Conservation (phyloP, 306 rosid genomes). For the Trifolium repens region DNA sequence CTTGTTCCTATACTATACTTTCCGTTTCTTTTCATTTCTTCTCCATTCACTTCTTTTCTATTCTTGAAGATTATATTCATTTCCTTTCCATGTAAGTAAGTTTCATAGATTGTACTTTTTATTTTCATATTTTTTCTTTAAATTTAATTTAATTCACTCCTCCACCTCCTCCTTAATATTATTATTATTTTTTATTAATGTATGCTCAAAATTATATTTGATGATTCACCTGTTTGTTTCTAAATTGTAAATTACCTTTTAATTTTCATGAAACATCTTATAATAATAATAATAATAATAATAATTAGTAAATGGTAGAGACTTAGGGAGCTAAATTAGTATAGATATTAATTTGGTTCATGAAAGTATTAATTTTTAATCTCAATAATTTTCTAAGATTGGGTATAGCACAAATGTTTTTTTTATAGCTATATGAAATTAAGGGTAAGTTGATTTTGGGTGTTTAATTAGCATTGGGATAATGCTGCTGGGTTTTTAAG, state of each 20-base stretch:
- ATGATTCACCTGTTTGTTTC: neutral
- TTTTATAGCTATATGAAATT: neutral
- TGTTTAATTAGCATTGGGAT: slow-evolving; percentile 7
- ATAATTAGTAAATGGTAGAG: neutral
- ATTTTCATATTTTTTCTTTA: neutral
- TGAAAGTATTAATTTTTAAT: slow-evolving; percentile 14
- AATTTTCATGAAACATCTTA: slow-evolving; percentile 1
- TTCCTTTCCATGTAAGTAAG: slow-evolving; percentile 41
- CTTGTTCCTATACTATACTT: neutral
- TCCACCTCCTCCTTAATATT: slow-evolving; percentile 8
- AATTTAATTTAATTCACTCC: neutral
- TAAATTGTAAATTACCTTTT: neutral
- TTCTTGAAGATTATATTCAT: neutral
- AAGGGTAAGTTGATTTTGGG: slow-evolving; percentile 7
- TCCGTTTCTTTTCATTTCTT: neutral
- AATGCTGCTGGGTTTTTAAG: slow-evolving; percentile 23
- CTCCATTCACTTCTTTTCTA: neutral
- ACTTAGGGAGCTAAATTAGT: slow-evolving; percentile 15
- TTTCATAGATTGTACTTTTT: slow-evolving; percentile 21
- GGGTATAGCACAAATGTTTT: neutral
- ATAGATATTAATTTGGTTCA: neutral
- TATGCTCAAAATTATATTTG: slow-evolving; percentile 11
- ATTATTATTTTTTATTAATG: neutral
- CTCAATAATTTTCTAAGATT: neutral
- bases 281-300: neutral